phyloP scores from a whole-genome alignment of 768 basidiomycete species.

The Phlebiopsis gigantea region DNA sequence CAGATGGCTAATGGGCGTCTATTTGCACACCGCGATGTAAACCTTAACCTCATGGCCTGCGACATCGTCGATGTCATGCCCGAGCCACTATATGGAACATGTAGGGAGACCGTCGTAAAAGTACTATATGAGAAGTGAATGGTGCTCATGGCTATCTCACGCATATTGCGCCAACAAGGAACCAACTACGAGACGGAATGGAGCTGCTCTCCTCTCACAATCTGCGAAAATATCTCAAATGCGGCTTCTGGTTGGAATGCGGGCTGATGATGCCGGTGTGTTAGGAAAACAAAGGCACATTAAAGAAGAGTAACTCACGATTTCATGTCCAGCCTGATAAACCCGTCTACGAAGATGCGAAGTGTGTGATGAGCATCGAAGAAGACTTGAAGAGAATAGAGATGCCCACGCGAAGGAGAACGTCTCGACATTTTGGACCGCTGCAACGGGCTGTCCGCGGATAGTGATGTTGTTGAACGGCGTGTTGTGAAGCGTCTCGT shows the following conservation, averaged over 20 bases:
- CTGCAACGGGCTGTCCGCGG: constrained; percentile 44
- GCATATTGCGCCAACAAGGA: too few species aligned
- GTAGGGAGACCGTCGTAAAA: too few species aligned
- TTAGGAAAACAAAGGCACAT: neutral
- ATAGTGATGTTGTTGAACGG: constrained; percentile 54
- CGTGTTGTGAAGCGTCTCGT: constrained; percentile 32
- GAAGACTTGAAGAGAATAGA: neutral
- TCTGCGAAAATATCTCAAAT: constrained; percentile 53
- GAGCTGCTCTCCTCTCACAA: constrained; percentile 44
- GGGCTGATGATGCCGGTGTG: constrained; percentile 31
- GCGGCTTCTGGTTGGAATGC: constrained; percentile 58
- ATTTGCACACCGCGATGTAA: neutral
- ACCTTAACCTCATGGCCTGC: neutral
- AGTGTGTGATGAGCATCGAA: neutral
- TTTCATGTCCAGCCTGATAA: constrained; percentile 55
- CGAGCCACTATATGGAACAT: neutral
- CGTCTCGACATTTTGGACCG: constrained; percentile 59
- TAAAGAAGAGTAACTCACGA: constrained; percentile 35
- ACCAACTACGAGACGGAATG: constrained; percentile 37
- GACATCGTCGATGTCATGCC: neutral
- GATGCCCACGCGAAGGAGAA: constrained; percentile 57
- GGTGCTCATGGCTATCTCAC: neutral
- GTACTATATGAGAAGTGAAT: neutral
- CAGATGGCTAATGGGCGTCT: neutral
- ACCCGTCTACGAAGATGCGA: constrained; percentile 36